Evolutionary conservation across 2,329 filamentous ascomycete species (phyloP).

Genomic region (Microthyrium microscopicum): DNA sequence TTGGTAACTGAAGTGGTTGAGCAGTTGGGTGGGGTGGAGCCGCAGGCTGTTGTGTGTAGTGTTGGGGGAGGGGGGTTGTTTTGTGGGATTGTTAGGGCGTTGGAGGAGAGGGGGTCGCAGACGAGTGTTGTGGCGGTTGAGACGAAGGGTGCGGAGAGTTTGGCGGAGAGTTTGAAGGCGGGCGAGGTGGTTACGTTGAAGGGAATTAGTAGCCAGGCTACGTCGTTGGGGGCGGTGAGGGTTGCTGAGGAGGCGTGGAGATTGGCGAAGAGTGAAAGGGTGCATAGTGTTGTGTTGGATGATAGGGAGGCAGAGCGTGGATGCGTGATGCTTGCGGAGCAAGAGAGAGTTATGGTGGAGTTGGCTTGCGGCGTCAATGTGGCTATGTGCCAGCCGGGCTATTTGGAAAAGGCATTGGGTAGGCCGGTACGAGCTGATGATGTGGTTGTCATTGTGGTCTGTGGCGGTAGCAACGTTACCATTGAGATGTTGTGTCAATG

Average conservation of each 20-base stretch:
- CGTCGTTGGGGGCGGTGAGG: conserved; percentile 53
- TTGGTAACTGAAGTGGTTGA: conserved; percentile 36
- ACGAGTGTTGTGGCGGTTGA: conserved; percentile 54
- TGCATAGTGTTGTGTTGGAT: conserved; percentile 45
- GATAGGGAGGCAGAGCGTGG: conserved; percentile 70
- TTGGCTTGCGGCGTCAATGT: conserved; percentile 70
- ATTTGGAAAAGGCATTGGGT: conserved; percentile 39
- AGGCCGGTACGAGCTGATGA: conserved; percentile 46
- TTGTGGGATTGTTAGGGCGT: conserved; percentile 54
- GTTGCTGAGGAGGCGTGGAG: conserved; percentile 53
- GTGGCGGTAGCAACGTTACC: conserved; percentile 45
- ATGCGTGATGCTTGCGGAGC: conserved; percentile 61
- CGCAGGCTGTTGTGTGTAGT: conserved; percentile 60
- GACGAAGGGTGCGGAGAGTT: conserved; percentile 55
- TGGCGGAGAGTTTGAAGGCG: conserved; percentile 44
- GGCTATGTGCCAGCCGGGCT: conserved; percentile 47
- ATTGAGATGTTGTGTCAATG: conserved; percentile 34
- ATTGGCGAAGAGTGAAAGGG: conserved; percentile 38
- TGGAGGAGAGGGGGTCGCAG: conserved; percentile 29
- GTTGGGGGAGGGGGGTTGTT: conserved; percentile 56
- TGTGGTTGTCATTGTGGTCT: conserved; percentile 72
- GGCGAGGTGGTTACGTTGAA: conserved; percentile 44
- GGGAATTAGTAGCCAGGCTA: conserved; percentile 60
- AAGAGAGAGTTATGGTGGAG: conserved; percentile 69
- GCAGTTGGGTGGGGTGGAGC: conserved; percentile 25